Base-by-base conservation (phyloP, 192 early-diverging fungal genomes). In the Chytriomyces hyalinus region DNA sequence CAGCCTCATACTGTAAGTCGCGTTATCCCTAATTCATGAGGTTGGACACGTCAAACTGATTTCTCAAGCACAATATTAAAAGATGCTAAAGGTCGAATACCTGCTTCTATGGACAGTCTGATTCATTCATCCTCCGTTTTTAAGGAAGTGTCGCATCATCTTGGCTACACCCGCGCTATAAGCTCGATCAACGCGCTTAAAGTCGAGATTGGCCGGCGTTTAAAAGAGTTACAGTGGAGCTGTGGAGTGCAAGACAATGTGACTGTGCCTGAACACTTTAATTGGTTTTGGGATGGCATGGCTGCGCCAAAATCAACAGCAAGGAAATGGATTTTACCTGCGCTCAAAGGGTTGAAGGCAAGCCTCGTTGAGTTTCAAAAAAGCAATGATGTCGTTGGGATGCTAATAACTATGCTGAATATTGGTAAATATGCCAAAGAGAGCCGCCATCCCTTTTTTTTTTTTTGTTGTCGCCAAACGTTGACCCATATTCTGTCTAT, bases 171-270 rank as follows among this genome's bases (percentile, higher is more conserved):
- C 7, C 80, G 69, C 47, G 57, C 75, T 20, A 44, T 80, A 11
- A 71, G 79, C 6, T 75, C 79, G 36, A 10, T 83, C 4, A 75
- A 78, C 48, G 75, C 76, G 2, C 60, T 83, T 6, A 65, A 72
- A 65, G 53, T 87, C 17, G 80, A 83, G 45, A 69, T 83, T 13
- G 86, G 80, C 2, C 51, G 73, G 36, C 20, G 61, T 15, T 36
- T 84, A 10, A 78, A 83, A 61, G 48, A 53, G 22, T 28, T 87
- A 28, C 81, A 87, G 22, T 87, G 86, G 86, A 59, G 81, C 53
- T 8, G 81, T 84, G 81, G 84, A 82, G 22, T 69, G 66, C 5
- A 57, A 82, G 10, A 80, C 81, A 45, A 70, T 78, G 49, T 80
- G 80, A 87, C 47, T 65, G 69, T 45, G 70, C 63, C 49, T 74